Base-by-base conservation (phyloP, 2,329 filamentous ascomycete genomes). In the Ophiostoma fasciatum region DNA sequence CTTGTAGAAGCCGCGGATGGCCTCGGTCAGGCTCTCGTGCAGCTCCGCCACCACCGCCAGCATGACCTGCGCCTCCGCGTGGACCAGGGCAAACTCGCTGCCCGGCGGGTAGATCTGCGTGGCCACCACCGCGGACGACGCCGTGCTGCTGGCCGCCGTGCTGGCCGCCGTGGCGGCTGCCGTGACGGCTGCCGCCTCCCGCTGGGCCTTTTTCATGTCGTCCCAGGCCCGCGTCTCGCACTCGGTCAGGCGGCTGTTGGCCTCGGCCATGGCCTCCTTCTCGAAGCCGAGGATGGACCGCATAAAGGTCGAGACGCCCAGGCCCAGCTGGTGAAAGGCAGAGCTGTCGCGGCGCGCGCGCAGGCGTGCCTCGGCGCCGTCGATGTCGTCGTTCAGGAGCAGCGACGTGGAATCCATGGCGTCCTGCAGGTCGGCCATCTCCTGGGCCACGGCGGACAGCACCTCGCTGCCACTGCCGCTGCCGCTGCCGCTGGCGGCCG, bases 11-110 rank as follows among this genome's bases (percentile, higher is more conserved):
- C 84, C 84, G 57, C 79, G 84, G 54, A 96, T 72, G 13, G 77
- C 84, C 54, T 96, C 90, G 0, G 87, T 88, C 48, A 96, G 59
- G 52, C 82, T 94, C 61, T 96, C 90, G 46, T 92, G 92, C 48
- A 96, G 61, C 13, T 96, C 82, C 1, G 76, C 83, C 1, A 94
- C 76, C 1, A 98, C 78, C 1, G 87, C 87, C 38, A 74, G 71
- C 79, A 94, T 93, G 43, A 94, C 66, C 56, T 94, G 83, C 2
- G 83, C 73, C 60, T 94, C 77, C 5, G 85, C 82, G 41, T 84
- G 73, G 41, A 84, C 82, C 4, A 96, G 64, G 3, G 82, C 74
- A 53, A 82, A 96, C 59, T 98, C 88, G 5, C 80, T 82, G 2
- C 90, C 90, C 0, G 82, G 68, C 0, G 81, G 75, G 48, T 94